Evolutionary conservation across 2,329 filamentous ascomycete genomes (phyloP), one percentile per base, ranked within the genome.

Genomic region (Proliferodiscus dingleyae): DNA sequence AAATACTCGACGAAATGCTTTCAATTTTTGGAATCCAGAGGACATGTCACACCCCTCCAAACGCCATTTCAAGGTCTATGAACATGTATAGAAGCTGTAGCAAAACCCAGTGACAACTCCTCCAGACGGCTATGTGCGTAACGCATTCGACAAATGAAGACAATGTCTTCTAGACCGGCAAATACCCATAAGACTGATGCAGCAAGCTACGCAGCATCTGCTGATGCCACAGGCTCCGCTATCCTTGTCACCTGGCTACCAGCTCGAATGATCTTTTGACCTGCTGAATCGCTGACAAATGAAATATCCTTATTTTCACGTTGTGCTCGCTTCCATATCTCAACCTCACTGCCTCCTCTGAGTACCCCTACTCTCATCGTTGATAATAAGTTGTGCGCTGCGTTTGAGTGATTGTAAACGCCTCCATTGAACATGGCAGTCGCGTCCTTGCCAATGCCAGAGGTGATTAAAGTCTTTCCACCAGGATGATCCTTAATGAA

Each of bases 401-500:
- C 88, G 70, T 94, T 94, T 65, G 84, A 89, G 74, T 94, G 88
- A 66, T 85, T 79, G 73, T 94, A 94, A 51, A 94, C 85, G 70
- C 88, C 88, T 55, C 88, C 88, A 68, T 94, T 94, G 79, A 94
- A 94, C 70, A 90, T 88, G 58, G 87, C 86, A 13, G 88, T 93
- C 45, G 87, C 87, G 53, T 94, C 88, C 73, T 93, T 93, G 66
- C 88, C 88, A 46, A 94, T 78, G 41, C 83, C 87, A 22, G 84
- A 86, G 56, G 73, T 80, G 71, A 94, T 93, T 71, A 94, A 83
- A 33, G 87, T 85, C 74, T 87, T 89, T 64, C 88, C 88, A 75
- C 88, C 88, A n/a, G 88, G 88, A 68, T 94, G 88, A 61, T 90
- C 85, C 68, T 87, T 85, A 73, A 93, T 86, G 69, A 94, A 94